Percentiles rank a stretch among this genome's conserved stretches.
Evolutionary conservation across 306 rosid genomes (phyloP).

Genomic region (Aeschynomene evenia): DNA sequence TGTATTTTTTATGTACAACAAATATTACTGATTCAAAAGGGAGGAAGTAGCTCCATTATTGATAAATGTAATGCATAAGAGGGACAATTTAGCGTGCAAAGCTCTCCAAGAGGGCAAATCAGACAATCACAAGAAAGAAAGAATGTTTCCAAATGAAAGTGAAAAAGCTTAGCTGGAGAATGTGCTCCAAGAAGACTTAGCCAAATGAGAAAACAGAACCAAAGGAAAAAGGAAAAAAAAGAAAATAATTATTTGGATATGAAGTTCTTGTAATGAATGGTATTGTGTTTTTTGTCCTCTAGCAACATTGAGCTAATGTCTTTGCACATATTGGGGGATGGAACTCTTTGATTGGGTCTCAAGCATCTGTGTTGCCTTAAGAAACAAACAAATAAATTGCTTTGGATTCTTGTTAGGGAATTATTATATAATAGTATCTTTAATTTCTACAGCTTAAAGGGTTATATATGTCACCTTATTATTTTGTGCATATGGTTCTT

Average conservation of each 20-base stretch:
- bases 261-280: constrained; percentile 27
- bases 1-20: no score
- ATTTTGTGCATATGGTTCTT: background rate
- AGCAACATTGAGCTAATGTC: constrained; percentile 29
- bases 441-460: constrained; percentile 17
- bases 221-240: no score
- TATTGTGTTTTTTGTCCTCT: constrained; percentile 41
- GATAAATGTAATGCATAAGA: background rate
- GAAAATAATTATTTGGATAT: constrained; percentile 6
- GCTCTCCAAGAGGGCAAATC: constrained; percentile 29
- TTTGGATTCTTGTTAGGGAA: constrained; percentile 57
- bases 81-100: constrained; percentile 22
- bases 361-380: constrained; percentile 44
- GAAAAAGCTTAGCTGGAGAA: constrained; percentile 48
- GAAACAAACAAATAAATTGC: constrained; percentile 47
- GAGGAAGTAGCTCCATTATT: constrained; percentile 20
- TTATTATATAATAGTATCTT: constrained; percentile 7
- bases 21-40: no score
- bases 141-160: constrained; percentile 44
- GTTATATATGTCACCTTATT: constrained; percentile 5
- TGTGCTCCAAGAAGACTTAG: constrained; percentile 39
- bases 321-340: constrained; percentile 23
- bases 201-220: constrained; percentile 45
- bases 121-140: constrained; percentile 33
- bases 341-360: constrained; percentile 39